Base-by-base conservation (phyloP, 805 yeast species). In the Candida namnaoensis region DNA sequence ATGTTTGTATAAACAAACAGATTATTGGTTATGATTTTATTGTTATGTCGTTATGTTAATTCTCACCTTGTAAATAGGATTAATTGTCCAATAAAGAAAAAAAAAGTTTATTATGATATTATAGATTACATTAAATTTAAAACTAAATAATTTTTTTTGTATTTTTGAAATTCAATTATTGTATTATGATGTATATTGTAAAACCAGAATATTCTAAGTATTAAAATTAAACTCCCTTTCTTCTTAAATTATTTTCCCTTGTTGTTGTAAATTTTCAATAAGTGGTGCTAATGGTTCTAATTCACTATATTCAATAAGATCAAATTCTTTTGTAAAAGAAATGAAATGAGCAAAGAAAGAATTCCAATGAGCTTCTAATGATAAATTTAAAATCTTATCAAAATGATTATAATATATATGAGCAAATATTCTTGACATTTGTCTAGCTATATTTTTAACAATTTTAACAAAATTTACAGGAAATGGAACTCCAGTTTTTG, bases 341-440 rank as follows among this genome's bases (percentile, higher is more conserved):
- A 91, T 75, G 55, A 85, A 93, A 59, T 93, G 99, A 13, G 96
- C 93, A 64, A 95, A 93, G 52, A 90, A 86, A 4, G 98, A 90
- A 61, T 93, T 93, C 95, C 96, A 93, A 60, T 93, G 98, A 1
- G 98, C 96, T 59, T 93, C 99, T 45, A 93, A 62, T 2, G 95
- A 82, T 44, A 93, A 64, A 60, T 93, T 97, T n/a, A 91, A 79
- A 24, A 91, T 75, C 57, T 83, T 88, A 50, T 91, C 99, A 62
- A 88, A 93, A 60, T 93, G 99, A 60, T 88, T 88, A 64, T 88
- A 86, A 60, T 90, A 93, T 34, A 93, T 80, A 57, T 90, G 96
- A 5, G 99, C 99, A 65, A 91, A 90, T 13, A 93, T 86, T 50
- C 98, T 74, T 57, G 93, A 88, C 88, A 93, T 84, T 58, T 93